Conservation (phyloP, 352 stramenopile genomes). For the Phytophthora macrochlamydospora region DNA sequence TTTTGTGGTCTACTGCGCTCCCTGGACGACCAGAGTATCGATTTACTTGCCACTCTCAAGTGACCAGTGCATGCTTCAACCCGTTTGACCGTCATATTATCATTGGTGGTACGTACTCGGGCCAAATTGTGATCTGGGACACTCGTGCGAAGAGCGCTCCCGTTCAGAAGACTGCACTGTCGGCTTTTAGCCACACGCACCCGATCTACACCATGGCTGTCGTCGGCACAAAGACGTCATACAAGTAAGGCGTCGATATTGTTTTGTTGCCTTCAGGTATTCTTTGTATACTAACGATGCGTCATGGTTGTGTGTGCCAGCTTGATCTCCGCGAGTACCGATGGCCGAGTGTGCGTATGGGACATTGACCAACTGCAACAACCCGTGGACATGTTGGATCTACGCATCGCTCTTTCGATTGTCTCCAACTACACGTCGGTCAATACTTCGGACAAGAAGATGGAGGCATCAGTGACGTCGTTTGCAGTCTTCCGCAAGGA, state of each 20-base stretch:
- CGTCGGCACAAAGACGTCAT: constrained; percentile 80
- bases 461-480: constrained; percentile 83
- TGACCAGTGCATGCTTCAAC: constrained; percentile 88
- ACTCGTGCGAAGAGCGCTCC: constrained; percentile 80
- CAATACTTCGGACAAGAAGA: constrained; percentile 82
- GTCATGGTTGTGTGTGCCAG: constrained; percentile 34
- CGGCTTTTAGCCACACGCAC: constrained; percentile 83
- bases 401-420: constrained; percentile 81
- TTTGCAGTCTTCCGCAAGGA: constrained; percentile 85
- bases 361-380: constrained; percentile 86
- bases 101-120: constrained; percentile 86
- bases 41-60: constrained; percentile 87
- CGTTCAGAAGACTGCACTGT: constrained; percentile 86
- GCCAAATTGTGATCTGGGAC: constrained; percentile 89
- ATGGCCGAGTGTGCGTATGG: constrained; percentile 87
- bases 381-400: constrained; percentile 82
- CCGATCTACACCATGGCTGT: constrained; percentile 89
- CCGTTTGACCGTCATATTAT: constrained; percentile 88
- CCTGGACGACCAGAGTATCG: constrained; percentile 82
- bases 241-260: constrained; percentile 56
- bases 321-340: constrained; percentile 85
- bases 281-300: constrained; percentile 4
- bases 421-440: constrained; percentile 74
- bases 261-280: neutral
- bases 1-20: constrained; percentile 87